Percentiles rank a stretch among this genome's conserved stretches.
phyloP scores from a whole-genome alignment of 78 protist genomes.

The slime mould (Dictyostelium discoideum) region dicty_2.7 NC_007088.5:4290001-4290500 shows the following conservation, averaged over 20 bases:
- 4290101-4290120: constrained; percentile 53
- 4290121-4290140: constrained; percentile 14
- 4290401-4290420: constrained; percentile 54
- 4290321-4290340: constrained; percentile 41
- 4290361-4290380: constrained; percentile 60
- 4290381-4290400: constrained; percentile 68
- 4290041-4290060: constrained; percentile 32
- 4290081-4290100: constrained; percentile 67
- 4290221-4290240: constrained; percentile 61
- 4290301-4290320: constrained; percentile 37
- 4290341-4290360: constrained; percentile 29
- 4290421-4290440: constrained; percentile 29
- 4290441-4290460: constrained; percentile 76
- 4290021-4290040: constrained; percentile 31
- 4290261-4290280: constrained; percentile 66
- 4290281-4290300: constrained; percentile 53
- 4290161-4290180: constrained; percentile 38
- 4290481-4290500: constrained; percentile 24
- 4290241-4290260: constrained; percentile 67
- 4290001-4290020: constrained; percentile 2
- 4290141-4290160: background rate
- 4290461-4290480: constrained; percentile 35
- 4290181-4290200: constrained; percentile 38
- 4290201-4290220: constrained; percentile 25
- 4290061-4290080: constrained; percentile 38